phyloP scores from a whole-genome alignment of 306 rosid species.

The Malus domestica region ASM211411v1 NC_041799.1:40024001-40024500 shows the following conservation, averaged over 20 bases:
- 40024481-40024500: background rate
- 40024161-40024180: no score
- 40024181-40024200: no score
- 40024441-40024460: background rate
- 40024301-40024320: no score
- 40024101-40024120: accelerated
- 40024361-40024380: constrained; percentile 31
- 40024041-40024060: background rate
- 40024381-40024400: background rate
- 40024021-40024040: background rate
- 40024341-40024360: constrained; percentile 40
- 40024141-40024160: no score
- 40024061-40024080: no score
- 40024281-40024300: no score
- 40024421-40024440: background rate
- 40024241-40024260: background rate
- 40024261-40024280: background rate
- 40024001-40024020: background rate
- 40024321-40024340: background rate
- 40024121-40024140: no score
- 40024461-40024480: background rate
- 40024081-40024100: no score
- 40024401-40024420: constrained; percentile 10
- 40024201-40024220: background rate
- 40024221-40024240: background rate